Evolutionary conservation across 306 rosid genomes (phyloP), one percentile per base, ranked within the genome.

Genomic region (Elaeagnus macrophylla): DNA sequence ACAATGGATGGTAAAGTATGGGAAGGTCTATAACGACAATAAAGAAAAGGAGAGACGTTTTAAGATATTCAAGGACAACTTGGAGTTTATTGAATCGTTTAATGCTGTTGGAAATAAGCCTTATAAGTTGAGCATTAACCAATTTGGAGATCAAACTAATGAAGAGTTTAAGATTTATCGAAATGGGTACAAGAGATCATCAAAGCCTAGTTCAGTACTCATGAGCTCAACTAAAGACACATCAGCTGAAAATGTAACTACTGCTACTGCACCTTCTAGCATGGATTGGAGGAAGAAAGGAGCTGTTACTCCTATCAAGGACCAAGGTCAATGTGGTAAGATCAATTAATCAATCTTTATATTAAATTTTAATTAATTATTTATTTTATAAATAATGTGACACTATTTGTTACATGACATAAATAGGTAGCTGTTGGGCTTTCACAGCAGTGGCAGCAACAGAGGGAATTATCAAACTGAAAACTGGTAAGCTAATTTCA

Each of bases 261-360:
- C 69, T 37, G 61, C 68, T 13, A 20, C 69, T 15, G 15, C 75
- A 67, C 81, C 81, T 10, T 13, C 38, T 12, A 7, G 59, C 0
- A 2, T 79, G 15, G 80, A 75, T 8, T 79, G 84, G 81, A 68
- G 74, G 42, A 0, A 7, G 11, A 61, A 65, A 43, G 84, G 81
- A 37, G 78, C 72, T 54, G 84, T 79, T 19, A 72, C 80, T 14
- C 66, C 66, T 1, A 62, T 73, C 71, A 65, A 61, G 37, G 37
- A 65, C 19, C 67, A 69, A 14, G 55, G 63, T 12, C 25, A 7
- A 2, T 69, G 82, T 37, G 79, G 80, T 69, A 37, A 48, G 52
- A 47, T 48, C n/a, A 25, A n/a, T n/a, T n/a, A n/a, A n/a, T n/a
- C n/a, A n/a, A n/a, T n/a, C n/a, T n/a, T n/a, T n/a, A n/a, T n/a